Conservation (phyloP, 2,329 filamentous ascomycete genomes). For the Didymella sp. region DNA sequence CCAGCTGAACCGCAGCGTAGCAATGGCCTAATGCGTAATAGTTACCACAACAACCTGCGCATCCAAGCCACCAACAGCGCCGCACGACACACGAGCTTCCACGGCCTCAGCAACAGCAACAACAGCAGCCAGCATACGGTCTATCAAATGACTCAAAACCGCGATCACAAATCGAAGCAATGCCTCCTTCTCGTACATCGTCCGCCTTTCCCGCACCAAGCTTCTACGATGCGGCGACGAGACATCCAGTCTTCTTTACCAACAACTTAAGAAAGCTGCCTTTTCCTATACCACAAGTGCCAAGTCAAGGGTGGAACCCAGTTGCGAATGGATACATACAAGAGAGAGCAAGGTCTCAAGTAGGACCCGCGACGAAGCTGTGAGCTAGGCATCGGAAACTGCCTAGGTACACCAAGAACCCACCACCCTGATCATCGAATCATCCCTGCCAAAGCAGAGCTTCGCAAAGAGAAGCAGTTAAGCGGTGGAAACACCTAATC, state of each 20-base stretch:
- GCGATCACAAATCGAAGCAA: slow-evolving; percentile 58
- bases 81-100: slow-evolving; percentile 30
- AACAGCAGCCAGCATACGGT: background rate
- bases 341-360: slow-evolving; percentile 29
- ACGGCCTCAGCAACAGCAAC: slow-evolving; percentile 10
- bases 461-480: background rate
- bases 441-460: background rate
- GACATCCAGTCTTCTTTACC: slow-evolving; percentile 81
- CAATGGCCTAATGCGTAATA: slow-evolving; percentile 16
- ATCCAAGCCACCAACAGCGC: slow-evolving; percentile 39
- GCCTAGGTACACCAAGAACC: background rate
- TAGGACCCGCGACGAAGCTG: slow-evolving; percentile 37
- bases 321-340: slow-evolving; percentile 55
- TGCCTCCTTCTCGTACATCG: slow-evolving; percentile 49
- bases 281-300: slow-evolving; percentile 49
- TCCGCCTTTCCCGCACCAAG: slow-evolving; percentile 24
- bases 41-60: slow-evolving; percentile 27
- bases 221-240: slow-evolving; percentile 63
- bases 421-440: background rate
- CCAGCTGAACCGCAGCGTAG: background rate
- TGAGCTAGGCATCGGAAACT: slow-evolving; percentile 25
- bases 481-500: background rate
- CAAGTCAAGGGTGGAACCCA: slow-evolving; percentile 50
- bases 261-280: slow-evolving; percentile 65
- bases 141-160: slow-evolving; percentile 28